Conservation (phyloP, 345 rosid species). For the Conringia planisiliqua region DNA sequence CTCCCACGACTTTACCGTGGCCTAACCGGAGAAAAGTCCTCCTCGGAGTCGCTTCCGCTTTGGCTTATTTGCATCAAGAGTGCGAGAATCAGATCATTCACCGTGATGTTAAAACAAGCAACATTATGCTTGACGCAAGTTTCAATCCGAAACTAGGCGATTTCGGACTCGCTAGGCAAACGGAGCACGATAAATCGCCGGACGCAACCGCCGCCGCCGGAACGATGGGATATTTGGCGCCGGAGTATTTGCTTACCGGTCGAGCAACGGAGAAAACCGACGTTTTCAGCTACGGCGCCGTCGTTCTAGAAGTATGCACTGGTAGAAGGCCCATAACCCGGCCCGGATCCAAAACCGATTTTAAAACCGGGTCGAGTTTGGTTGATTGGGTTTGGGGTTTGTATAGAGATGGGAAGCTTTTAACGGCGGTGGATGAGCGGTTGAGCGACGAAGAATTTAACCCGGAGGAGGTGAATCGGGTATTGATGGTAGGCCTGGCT, state of each 20-base stretch:
- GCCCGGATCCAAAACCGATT: constrained; percentile 27
- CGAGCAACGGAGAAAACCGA: constrained; percentile 90
- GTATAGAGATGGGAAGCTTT: constrained; percentile 71
- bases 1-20: constrained; percentile 75
- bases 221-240: constrained; percentile 98
- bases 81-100: constrained; percentile 97
- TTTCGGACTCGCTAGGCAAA: constrained; percentile 85
- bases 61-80: constrained; percentile 94
- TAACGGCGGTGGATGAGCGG: constrained; percentile 66
- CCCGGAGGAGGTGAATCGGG: constrained; percentile 62
- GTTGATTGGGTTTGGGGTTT: constrained; percentile 98
- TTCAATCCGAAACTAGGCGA: constrained; percentile 90
- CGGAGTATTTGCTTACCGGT: constrained; percentile 86
- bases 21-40: constrained; percentile 62
- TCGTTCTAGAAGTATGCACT: constrained; percentile 79
- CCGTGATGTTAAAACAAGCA: constrained; percentile 86
- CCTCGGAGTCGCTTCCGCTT: constrained; percentile 85
- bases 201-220: constrained; percentile 97
- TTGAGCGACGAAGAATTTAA: constrained; percentile 51
- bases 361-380: constrained; percentile 52
- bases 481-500: constrained; percentile 75
- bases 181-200: constrained; percentile 88
- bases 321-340: constrained; percentile 88
- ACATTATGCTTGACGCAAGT: constrained; percentile 84
- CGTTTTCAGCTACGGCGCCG: constrained; percentile 89